Evolutionary conservation across 768 basidiomycete species (phyloP).

Genomic region (Rickenella mellea): DNA sequence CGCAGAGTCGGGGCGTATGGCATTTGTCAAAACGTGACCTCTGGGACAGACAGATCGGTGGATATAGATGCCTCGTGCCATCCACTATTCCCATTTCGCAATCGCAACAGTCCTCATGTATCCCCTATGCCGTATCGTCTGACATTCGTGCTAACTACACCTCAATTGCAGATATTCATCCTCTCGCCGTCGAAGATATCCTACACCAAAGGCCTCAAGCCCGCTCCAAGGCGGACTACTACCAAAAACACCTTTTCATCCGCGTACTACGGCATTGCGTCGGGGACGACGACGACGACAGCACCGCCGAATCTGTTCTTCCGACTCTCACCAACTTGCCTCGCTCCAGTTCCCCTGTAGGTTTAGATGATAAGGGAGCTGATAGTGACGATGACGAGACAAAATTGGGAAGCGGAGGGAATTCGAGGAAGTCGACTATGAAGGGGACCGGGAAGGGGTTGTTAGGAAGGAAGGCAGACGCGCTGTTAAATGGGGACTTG

Average conservation of each 20-base stretch:
- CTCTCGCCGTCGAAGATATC: slow-evolving; percentile 63
- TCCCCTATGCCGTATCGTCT: too few relatives aligned
- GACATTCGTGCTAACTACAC: too few relatives aligned
- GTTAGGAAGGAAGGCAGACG: slow-evolving; percentile 14
- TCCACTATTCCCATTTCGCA: too few relatives aligned
- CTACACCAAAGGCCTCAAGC: slow-evolving; percentile 37
- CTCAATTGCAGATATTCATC: slow-evolving; percentile 45
- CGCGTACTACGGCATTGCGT: slow-evolving; percentile 59
- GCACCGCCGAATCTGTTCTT: not conserved
- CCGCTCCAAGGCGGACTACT: slow-evolving; percentile 67
- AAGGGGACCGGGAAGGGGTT: slow-evolving; percentile 22
- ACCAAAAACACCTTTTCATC: slow-evolving; percentile 59
- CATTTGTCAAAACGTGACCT: too few relatives aligned
- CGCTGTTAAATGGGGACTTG: slow-evolving; percentile 18
- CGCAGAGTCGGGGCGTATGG: too few relatives aligned
- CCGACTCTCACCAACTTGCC: slow-evolving; percentile 18
- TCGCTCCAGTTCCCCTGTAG: slow-evolving; percentile 24
- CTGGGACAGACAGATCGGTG: too few relatives aligned
- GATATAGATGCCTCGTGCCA: too few relatives aligned
- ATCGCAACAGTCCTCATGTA: too few relatives aligned
- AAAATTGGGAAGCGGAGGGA: slow-evolving; percentile 7
- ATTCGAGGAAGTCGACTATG: slow-evolving; percentile 15
- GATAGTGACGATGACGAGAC: slow-evolving; percentile 2
- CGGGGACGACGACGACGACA: slow-evolving; percentile 10
- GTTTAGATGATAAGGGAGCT: slow-evolving; percentile 11